Evolutionary conservation across 805 yeast genomes (phyloP), one percentile per base, ranked within the genome.

Genomic region (Nakazawaea holstii): DNA sequence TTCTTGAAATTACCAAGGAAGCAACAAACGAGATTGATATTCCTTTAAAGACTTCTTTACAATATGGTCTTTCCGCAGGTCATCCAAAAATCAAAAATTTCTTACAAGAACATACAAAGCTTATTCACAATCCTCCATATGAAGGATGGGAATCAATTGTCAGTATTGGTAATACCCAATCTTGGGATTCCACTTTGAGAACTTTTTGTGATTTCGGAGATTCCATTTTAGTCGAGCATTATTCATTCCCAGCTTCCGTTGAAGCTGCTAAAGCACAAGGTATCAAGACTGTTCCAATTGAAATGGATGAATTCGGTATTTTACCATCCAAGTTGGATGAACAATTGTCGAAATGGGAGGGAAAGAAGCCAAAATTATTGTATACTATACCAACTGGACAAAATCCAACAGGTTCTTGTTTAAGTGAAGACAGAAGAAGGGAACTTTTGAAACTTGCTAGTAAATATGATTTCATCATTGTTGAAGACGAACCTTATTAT

Each of bases 401-500:
- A 72, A 92, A 92, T 76, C 99, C 99, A 53, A 91, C 97, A 15
- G 99, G 99, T 35, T 82, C 95, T 3, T 86, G 89, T 24, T 72
- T 94, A 58, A 72, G 84, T 32, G 68, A 59, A 27, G 91, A 87
- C 59, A 82, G 98, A 71, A 87, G 97, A 70, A 64, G 68, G 52
- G 79, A 75, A 48, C 77, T 94, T 55, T 91, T 90, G 68, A 75
- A 77, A 52, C 62, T 92, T 52, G 92, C 95, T 32, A 82, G 79
- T 61, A 83, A 88, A 70, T 86, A 90, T 65, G 97, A 94, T 68
- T 75, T 92, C 62, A 59, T 92, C 48, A 83, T 92, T 55, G 65
- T 92, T 45, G 99, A 92, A 71, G 99, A 92, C 66, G 99, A 94
- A 69, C 99, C 99, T 47, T 92, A 92, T 80, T 92, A 88, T 74